Percentiles rank a stretch among this genome's conserved stretches.
phyloP scores from a whole-genome alignment of 2,329 filamentous ascomycete genomes.

The Xylariaceae sp. region DNA sequence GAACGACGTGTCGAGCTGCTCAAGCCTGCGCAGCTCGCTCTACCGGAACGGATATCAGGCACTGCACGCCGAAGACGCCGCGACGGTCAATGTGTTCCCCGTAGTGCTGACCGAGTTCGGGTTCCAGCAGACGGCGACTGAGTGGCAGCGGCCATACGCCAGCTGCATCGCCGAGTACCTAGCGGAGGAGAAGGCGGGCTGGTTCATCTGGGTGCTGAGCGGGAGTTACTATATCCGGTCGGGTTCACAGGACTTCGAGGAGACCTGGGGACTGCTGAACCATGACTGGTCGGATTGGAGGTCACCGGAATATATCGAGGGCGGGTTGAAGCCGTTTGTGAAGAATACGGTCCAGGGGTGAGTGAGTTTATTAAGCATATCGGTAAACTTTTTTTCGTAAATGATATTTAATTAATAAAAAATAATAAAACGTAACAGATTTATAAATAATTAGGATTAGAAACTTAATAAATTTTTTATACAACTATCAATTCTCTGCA shows the following conservation, averaged over 20 bases:
- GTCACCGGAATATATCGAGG: constrained; percentile 45
- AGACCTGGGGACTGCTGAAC: constrained; percentile 58
- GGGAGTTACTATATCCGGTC: constrained; percentile 61
- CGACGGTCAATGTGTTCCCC: constrained; percentile 48
- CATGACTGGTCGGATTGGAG: constrained; percentile 59
- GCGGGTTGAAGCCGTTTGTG: constrained; percentile 46
- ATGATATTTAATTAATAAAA: no score
- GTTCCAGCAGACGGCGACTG: constrained; percentile 51
- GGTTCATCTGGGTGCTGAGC: constrained; percentile 62
- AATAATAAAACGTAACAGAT: no score
- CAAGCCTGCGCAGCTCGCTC: constrained; percentile 48
- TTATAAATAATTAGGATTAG: no score
- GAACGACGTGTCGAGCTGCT: constrained; percentile 52
- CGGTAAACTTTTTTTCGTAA: neutral
- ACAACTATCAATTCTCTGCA: no score
- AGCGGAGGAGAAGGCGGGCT: constrained; percentile 51
- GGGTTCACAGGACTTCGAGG: constrained; percentile 58
- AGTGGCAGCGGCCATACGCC: constrained; percentile 53
- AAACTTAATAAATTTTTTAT: no score
- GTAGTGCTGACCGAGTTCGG: constrained; percentile 59
- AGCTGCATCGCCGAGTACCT: constrained; percentile 55
- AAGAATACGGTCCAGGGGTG: constrained; percentile 28
- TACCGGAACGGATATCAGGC: constrained; percentile 57
- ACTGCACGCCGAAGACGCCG: constrained; percentile 43
- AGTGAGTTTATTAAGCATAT: neutral